Conservation (phyloP, 1,284 basidiomycete species). For the Peniophora sp. region DNA sequence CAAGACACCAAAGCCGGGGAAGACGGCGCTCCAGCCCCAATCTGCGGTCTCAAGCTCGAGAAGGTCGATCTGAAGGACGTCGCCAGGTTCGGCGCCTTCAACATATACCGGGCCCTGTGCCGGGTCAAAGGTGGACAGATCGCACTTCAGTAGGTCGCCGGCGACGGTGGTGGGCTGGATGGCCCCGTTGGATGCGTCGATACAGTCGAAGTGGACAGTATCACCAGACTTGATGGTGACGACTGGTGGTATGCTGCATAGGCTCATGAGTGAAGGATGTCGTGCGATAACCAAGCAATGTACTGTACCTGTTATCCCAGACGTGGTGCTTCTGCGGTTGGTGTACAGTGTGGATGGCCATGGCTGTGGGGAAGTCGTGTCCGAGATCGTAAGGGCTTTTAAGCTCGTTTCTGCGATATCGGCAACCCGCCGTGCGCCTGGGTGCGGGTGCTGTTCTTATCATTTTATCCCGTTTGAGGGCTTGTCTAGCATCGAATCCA, state of each 20-base stretch:
- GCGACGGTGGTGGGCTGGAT: slow-evolving; percentile 34
- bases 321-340: slow-evolving; percentile 41
- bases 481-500: no score
- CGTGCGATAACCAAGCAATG: background rate
- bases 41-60: slow-evolving; percentile 40
- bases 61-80: slow-evolving; percentile 52
- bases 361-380: slow-evolving; percentile 9
- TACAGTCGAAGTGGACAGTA: slow-evolving; percentile 48
- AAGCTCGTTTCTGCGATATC: no score
- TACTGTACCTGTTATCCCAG: slow-evolving; percentile 48
- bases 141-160: slow-evolving; percentile 27
- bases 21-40: slow-evolving; percentile 56
- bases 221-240: slow-evolving; percentile 43
- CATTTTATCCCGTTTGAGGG: no score
- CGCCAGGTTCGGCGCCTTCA: slow-evolving; percentile 40
- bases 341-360: slow-evolving; percentile 48
- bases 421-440: no score
- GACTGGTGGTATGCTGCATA: slow-evolving; percentile 39
- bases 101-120: slow-evolving; percentile 53
- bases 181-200: slow-evolving; percentile 60
- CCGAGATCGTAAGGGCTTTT: no score
- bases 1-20: slow-evolving; percentile 52
- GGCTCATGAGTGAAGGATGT: background rate
- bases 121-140: slow-evolving; percentile 43
- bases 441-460: no score